Percentiles rank a stretch among this genome's conserved stretches.
These are phyloP conservation scores for Suillus subaureus DNA, from an alignment of 768 basidiomycete genomes.

Conservation along the genomic window DNA sequence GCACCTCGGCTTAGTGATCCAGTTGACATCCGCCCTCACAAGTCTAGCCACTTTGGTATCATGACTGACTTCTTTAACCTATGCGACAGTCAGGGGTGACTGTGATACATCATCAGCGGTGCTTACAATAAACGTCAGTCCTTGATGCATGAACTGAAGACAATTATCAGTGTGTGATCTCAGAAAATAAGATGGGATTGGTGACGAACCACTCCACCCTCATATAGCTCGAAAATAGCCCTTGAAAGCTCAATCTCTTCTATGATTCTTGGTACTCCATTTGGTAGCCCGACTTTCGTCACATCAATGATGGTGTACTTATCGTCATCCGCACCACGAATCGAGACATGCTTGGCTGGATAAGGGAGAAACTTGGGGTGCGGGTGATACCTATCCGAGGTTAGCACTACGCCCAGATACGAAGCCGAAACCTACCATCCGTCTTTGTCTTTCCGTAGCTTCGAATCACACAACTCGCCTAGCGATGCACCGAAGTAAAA, in stretches of 20 bases:
- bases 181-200: background rate
- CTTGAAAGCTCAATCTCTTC: conserved; percentile 86
- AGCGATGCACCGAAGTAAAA: conserved; percentile 72
- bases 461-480: conserved; percentile 58
- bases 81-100: background rate
- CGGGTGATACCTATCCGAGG: conserved; percentile 68
- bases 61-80: conserved; percentile 83
- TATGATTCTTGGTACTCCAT: conserved; percentile 45
- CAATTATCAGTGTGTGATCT: conserved; percentile 9
- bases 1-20: conserved; percentile 75
- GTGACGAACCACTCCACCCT: conserved; percentile 75
- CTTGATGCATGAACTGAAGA: conserved; percentile 84
- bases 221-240: conserved; percentile 86
- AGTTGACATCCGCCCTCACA: conserved; percentile 76
- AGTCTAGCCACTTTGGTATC: conserved; percentile 74
- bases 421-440: conserved; percentile 60
- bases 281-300: conserved; percentile 37
- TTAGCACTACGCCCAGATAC: background rate
- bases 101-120: background rate
- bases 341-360: conserved; percentile 71
- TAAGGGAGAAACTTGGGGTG: conserved; percentile 79
- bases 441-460: conserved; percentile 69
- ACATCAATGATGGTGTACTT: conserved; percentile 76
- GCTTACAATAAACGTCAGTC: conserved; percentile 74
- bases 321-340: conserved; percentile 79